Evolutionary conservation across 2,329 filamentous ascomycete genomes (phyloP), one percentile per base, ranked within the genome.

Genomic region (Sporothrix protearum): DNA sequence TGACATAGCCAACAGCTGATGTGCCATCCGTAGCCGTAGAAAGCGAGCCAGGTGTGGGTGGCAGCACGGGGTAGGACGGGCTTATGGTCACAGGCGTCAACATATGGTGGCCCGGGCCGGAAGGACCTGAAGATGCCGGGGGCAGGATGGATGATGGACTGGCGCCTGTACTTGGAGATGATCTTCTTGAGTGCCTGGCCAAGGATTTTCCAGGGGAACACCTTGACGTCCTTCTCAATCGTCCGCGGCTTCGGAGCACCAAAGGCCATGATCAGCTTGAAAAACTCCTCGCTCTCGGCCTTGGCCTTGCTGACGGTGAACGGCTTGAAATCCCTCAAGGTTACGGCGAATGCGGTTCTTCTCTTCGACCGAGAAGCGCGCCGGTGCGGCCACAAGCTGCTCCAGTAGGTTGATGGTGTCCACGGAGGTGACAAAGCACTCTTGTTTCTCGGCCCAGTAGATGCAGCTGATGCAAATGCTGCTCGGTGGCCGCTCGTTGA

Each of bases 151-250:
- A 80, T 73, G 80, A 80, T 1, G 83, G 83, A 74, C 80, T 85
- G n/a, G 84, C 84, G 77, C 85, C 85, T 87, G 80, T 98, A 99
- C 91, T 99, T 99, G 77, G 93, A 91, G 79, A 99, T 97, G 78
- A 99, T 98, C 85, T 99, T 99, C 86, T 96, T 97, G 75, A 99
- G 86, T 0, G 96, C 95, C 73, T 89, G 87, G 66, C 88, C 88
- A 59, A 99, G 85, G 73, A 96, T 93, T 81, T 94, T 96, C 96
- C 96, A 99, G 4, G 94, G 91, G 78, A 98, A 99, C 14, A 98
- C 96, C 83, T 99, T 99, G 79, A 99, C 94, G 78, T 98, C 95
- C 83, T 99, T 99, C 84, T 98, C 96, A 75, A 99, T 99, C 78
- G 98, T 97, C 74, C 96, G 88, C 22, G 96, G 96, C 82, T 98